A percentile compares a stretch with the other conserved stretches of the same genome.
Evolutionary conservation across 2,329 filamentous ascomycete genomes (phyloP).

Genomic region (Podosphaera xanthii): DNA sequence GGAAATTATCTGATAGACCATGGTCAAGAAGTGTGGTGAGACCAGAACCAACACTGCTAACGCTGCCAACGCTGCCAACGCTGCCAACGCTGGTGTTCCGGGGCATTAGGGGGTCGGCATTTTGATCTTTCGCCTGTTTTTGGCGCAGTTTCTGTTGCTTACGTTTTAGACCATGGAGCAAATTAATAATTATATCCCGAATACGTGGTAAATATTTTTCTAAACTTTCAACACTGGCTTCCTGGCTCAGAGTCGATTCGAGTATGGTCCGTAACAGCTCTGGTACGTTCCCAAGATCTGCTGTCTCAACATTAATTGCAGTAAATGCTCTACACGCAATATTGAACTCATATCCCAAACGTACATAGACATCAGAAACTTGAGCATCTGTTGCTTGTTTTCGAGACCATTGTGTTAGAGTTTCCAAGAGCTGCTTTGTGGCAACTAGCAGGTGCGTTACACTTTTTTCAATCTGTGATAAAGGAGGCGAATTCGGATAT

Average conservation of each 20-base stretch:
- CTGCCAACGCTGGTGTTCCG: conserved; percentile 35
- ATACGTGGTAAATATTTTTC: conserved; percentile 88
- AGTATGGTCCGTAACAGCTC: conserved; percentile 76
- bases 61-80: conserved; percentile 36
- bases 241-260: conserved; percentile 88
- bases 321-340: conserved; percentile 93
- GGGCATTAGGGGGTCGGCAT: conserved; percentile 10
- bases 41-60: conserved; percentile 32
- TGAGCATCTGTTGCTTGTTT: conserved; percentile 78
- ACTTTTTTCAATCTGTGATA: conserved; percentile 97
- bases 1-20: conserved; percentile 16
- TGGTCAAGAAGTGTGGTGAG: conserved; percentile 37
- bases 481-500: conserved; percentile 11
- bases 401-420: conserved; percentile 91
- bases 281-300: conserved; percentile 83
- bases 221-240: conserved; percentile 79
- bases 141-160: conserved; percentile 76
- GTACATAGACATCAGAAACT: conserved; percentile 94
- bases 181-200: conserved; percentile 93
- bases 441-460: conserved; percentile 93
- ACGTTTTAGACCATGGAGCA: conserved; percentile 85
- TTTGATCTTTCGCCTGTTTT: conserved; percentile 30
- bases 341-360: conserved; percentile 96
- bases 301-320: conserved; percentile 87
- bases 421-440: conserved; percentile 93